Evolutionary conservation across 768 basidiomycete species (phyloP).

Genomic region (Mycena metata): DNA sequence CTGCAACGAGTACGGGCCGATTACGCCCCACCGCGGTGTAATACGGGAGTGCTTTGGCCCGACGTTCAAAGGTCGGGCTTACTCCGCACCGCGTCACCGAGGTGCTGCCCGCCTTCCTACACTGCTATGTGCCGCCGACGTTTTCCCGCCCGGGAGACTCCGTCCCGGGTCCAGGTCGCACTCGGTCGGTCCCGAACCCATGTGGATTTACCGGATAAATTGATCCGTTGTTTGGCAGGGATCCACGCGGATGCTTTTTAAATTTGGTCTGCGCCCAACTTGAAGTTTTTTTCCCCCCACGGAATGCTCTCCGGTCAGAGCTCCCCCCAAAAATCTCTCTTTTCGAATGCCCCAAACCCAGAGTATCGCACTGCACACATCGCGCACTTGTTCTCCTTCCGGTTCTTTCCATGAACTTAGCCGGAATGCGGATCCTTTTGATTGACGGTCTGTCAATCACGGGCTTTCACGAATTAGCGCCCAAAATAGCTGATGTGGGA

Average conservation of each 20-base stretch:
- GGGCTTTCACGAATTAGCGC: too few relatives aligned
- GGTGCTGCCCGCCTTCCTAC: too few relatives aligned
- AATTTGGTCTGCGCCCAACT: too few relatives aligned
- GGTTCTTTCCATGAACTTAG: too few relatives aligned
- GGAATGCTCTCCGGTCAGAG: too few relatives aligned
- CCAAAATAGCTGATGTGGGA: neutral
- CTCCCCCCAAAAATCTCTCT: too few relatives aligned
- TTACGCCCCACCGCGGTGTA: neutral
- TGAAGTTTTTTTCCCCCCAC: too few relatives aligned
- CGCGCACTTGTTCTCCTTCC: too few relatives aligned
- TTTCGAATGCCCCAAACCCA: too few relatives aligned
- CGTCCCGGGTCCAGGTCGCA: neutral
- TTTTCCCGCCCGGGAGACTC: neutral
- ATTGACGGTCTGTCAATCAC: too few relatives aligned
- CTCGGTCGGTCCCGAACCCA: neutral
- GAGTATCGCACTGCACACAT: too few relatives aligned
- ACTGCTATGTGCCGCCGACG: neutral
- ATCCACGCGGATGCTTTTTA: neutral
- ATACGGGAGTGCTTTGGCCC: neutral
- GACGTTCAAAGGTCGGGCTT: constrained; percentile 8
- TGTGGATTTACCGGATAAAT: neutral
- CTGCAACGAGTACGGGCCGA: neutral
- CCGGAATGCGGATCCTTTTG: too few relatives aligned
- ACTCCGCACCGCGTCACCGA: constrained; percentile 21
- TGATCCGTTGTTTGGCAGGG: constrained; percentile 9